Percentiles rank a stretch among this genome's conserved stretches.
These are phyloP conservation scores for Ceriops tagal DNA, from an alignment of 345 rosid genomes.

Conservation along the genomic window DNA sequence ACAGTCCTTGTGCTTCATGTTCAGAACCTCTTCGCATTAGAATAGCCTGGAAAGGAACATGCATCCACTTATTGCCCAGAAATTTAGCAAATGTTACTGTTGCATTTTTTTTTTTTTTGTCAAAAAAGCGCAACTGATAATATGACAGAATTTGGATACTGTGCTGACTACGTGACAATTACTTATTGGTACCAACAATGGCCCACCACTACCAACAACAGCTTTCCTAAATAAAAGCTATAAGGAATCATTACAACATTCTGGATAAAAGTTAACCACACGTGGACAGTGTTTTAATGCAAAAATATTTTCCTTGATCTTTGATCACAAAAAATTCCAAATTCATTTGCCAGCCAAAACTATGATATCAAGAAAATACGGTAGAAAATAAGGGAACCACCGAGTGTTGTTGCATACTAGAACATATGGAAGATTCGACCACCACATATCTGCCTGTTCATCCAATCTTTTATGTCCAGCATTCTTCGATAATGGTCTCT, in stretches of 20 bases:
- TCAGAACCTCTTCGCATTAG: conserved; percentile 58
- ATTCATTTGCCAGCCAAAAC: not conserved
- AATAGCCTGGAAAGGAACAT: conserved; percentile 45
- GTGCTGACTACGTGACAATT: too few species aligned
- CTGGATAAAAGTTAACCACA: not conserved
- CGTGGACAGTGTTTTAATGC: too few species aligned
- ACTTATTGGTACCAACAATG: too few species aligned
- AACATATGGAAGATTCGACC: conserved; percentile 75
- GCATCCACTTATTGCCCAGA: not conserved
- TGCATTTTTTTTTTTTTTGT: too few species aligned
- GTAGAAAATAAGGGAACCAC: not conserved
- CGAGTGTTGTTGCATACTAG: conserved; percentile 39
- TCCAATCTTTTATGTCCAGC: conserved; percentile 30
- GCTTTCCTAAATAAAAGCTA: too few species aligned
- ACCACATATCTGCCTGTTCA: conserved; percentile 44
- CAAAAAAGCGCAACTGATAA: too few species aligned
- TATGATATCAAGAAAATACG: not conserved
- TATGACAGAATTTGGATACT: too few species aligned
- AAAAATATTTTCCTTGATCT: too few species aligned
- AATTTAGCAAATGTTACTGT: not conserved
- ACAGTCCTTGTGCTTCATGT: conserved; percentile 49
- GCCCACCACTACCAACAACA: too few species aligned
- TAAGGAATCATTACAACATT: not conserved
- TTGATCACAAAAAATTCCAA: too few species aligned
- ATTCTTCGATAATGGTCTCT: conserved; percentile 18